Evolutionary conservation across 176 grass and related monocot species (phyloP).

Genomic region (Bolboschoenus planiculmis): DNA sequence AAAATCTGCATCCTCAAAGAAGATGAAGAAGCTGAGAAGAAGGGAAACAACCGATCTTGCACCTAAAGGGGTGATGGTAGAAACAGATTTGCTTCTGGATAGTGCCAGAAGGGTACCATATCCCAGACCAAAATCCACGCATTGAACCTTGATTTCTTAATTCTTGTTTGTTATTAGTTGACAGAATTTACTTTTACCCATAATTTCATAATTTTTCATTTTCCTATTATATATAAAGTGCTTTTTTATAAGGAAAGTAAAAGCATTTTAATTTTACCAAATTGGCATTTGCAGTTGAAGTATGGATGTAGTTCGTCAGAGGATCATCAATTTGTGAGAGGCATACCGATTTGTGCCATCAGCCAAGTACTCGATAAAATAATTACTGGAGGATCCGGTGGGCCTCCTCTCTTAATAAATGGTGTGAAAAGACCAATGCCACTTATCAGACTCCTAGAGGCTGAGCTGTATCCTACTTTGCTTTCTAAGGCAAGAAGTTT

Average conservation of each 20-base stretch:
- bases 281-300: conserved; percentile 54
- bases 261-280: background rate
- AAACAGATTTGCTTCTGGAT: background rate
- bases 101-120: background rate
- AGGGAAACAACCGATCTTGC: background rate
- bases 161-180: conserved; percentile 14
- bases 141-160: background rate
- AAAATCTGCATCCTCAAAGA: conserved; percentile 9
- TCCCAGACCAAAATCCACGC: background rate
- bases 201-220: background rate
- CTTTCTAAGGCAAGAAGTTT: conserved; percentile 99
- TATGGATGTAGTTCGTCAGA: conserved; percentile 85
- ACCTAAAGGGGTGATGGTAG: background rate
- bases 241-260: background rate
- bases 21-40: conserved; percentile 2
- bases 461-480: conserved; percentile 96
- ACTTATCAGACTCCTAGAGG: conserved; percentile 78
- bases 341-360: conserved; percentile 94
- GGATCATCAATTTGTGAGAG: conserved; percentile 99
- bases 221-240: background rate
- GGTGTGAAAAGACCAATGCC: conserved; percentile 74
- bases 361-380: conserved; percentile 94
- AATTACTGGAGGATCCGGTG: conserved; percentile 37
- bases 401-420: conserved; percentile 74
- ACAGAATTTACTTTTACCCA: background rate